Percentiles rank a stretch among this genome's conserved stretches.
phyloP scores from a whole-genome alignment of 163 green algal species.

The Scenedesmus sp. region DNA sequence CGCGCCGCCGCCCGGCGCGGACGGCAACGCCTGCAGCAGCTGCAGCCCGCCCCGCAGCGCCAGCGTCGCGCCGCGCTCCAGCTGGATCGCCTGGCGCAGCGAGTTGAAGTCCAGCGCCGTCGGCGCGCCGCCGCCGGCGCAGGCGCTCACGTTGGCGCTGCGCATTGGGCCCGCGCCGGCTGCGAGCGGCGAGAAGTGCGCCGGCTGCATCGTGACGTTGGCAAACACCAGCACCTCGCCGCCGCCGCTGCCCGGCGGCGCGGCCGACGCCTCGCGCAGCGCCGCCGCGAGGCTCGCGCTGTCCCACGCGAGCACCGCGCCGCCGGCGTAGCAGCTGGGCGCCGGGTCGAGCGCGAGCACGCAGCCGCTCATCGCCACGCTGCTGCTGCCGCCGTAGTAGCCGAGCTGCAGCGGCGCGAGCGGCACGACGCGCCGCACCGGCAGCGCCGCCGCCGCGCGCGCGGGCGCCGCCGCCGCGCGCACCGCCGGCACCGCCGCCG shows the following conservation, averaged over 20 bases:
- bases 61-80: conserved; percentile 3
- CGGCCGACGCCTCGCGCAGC: neutral
- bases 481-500: no score
- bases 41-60: neutral
- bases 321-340: neutral
- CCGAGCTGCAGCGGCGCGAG: neutral
- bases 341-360: neutral
- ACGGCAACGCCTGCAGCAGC: neutral
- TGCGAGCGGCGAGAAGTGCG: conserved; percentile 5
- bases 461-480: no score
- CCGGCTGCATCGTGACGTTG: neutral
- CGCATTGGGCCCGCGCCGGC: neutral
- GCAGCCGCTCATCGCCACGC: neutral
- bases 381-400: conserved; percentile 29
- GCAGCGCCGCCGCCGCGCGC: no score
- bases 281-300: neutral
- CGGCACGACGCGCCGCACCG: neutral
- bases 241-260: neutral
- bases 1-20: neutral
- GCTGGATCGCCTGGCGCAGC: neutral
- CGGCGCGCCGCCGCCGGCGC: conserved; percentile 13
- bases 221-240: conserved; percentile 6
- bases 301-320: conserved; percentile 1
- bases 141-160: conserved; percentile 13
- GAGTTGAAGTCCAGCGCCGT: conserved; percentile 13